Conservation (phyloP, 768 basidiomycete genomes). For the Sarcodon sp. region DNA sequence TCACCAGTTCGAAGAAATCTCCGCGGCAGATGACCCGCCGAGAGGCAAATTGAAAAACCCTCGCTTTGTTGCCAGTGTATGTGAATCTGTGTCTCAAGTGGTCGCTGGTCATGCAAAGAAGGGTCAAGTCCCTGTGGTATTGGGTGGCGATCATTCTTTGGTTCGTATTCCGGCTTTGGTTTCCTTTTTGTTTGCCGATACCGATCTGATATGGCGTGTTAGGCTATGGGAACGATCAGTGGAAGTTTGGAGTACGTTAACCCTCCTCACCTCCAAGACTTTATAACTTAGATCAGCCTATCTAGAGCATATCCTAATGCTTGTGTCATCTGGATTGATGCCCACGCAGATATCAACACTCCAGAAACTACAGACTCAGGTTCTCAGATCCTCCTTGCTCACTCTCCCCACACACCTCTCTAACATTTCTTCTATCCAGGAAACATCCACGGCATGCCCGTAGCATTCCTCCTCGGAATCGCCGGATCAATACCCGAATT, state of each 20-base stretch:
- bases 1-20: conserved; percentile 75
- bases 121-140: conserved; percentile 76
- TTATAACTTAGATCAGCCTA: not conserved
- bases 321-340: conserved; percentile 93
- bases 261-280: conserved; percentile 3
- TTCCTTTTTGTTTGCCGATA: conserved; percentile 1
- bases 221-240: conserved; percentile 90
- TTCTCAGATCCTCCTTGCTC: conserved; percentile 8
- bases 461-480: conserved; percentile 75
- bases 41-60: conserved; percentile 90
- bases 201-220: conserved; percentile 8
- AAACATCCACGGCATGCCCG: conserved; percentile 97
- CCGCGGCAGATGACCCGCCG: conserved; percentile 53
- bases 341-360: conserved; percentile 96
- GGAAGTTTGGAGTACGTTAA: conserved; percentile 63
- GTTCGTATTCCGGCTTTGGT: conserved; percentile 26
- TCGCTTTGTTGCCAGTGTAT: conserved; percentile 72
- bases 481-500: conserved; percentile 28
- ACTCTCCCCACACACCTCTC: not conserved
- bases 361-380: conserved; percentile 67
- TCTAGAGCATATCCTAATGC: conserved; percentile 60
- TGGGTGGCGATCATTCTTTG: conserved; percentile 95
- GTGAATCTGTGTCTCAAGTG: conserved; percentile 60
- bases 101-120: conserved; percentile 67
- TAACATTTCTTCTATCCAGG: conserved; percentile 26